Evolutionary conservation across 2,329 filamentous ascomycete species (phyloP).

Genomic region (Verruconis gallopava): DNA sequence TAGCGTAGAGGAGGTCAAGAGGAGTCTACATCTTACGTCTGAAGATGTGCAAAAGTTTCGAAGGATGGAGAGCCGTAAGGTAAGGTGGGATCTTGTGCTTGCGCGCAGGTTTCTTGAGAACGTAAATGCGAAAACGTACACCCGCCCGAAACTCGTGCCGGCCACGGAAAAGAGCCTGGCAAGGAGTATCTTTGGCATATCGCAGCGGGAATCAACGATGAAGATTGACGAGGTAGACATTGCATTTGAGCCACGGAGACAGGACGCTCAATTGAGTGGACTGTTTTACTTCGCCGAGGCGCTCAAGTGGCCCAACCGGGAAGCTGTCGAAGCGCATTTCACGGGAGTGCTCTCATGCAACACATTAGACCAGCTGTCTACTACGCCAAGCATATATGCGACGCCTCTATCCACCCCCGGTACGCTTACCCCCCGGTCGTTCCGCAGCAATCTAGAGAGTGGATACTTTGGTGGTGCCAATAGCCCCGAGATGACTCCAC

Average conservation of each 20-base stretch:
- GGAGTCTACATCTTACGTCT: conserved; percentile 27
- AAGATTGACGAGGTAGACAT: conserved; percentile 9
- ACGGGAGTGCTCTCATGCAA: conserved; percentile 23
- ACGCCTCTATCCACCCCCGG: conserved; percentile 23
- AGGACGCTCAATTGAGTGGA: conserved; percentile 34
- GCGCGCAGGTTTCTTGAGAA: conserved; percentile 40
- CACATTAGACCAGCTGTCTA: conserved; percentile 12
- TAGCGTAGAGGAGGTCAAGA: conserved; percentile 21
- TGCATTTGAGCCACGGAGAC: conserved; percentile 24
- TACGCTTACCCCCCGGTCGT: conserved; percentile 16
- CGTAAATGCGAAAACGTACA: conserved; percentile 20
- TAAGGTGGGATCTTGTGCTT: conserved; percentile 43
- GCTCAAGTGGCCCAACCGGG: conserved; percentile 36
- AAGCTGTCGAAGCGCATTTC: conserved; percentile 25
- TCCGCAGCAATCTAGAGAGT: conserved; percentile 14
- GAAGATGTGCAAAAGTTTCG: conserved; percentile 34
- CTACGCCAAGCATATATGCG: conserved; percentile 21
- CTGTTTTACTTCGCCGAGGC: conserved; percentile 37
- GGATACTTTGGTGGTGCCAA: conserved; percentile 23
- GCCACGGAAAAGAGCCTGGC: conserved; percentile 14
- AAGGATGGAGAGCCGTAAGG: conserved; percentile 35
- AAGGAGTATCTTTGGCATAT: conserved; percentile 14
- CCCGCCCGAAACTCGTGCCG: background rate
- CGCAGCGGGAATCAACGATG: conserved; percentile 6
- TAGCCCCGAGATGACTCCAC: conserved; percentile 18